phyloP scores from a whole-genome alignment of 108 stramenopile genomes.

The Discostella stelligeroides region DNA sequence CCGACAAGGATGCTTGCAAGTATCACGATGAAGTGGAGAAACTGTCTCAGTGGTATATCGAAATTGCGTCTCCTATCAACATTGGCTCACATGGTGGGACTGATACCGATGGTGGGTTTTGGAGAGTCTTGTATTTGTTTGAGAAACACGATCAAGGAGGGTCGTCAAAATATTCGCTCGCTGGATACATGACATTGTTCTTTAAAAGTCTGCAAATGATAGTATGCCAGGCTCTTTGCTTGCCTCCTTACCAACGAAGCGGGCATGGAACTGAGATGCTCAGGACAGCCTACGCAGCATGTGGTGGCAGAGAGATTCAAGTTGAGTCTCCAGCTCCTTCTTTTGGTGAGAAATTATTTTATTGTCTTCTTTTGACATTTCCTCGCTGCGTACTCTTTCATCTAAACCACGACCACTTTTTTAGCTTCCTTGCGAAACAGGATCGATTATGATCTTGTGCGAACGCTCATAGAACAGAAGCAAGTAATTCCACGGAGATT shows the following conservation, averaged over 20 bases:
- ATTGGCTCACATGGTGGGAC: conserved; percentile 42
- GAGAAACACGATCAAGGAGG: conserved; percentile 42
- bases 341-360: conserved; percentile 37
- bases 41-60: conserved; percentile 76
- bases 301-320: conserved; percentile 61
- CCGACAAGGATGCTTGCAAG: conserved; percentile 32
- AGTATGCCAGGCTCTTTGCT: conserved; percentile 73
- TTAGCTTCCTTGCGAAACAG: conserved; percentile 53
- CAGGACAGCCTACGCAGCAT: conserved; percentile 50
- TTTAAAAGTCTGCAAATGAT: conserved; percentile 26
- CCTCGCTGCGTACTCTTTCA: background rate
- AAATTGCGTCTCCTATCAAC: conserved; percentile 75
- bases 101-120: conserved; percentile 49
- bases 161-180: conserved; percentile 56
- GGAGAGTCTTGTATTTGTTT: conserved; percentile 81
- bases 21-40: conserved; percentile 72
- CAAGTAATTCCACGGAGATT: conserved; percentile 18
- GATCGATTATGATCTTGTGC: conserved; percentile 55
- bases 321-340: conserved; percentile 81
- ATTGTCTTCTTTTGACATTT: background rate
- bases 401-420: background rate
- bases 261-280: conserved; percentile 82
- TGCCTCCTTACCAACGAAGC: conserved; percentile 77
- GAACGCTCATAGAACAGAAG: conserved; percentile 4
- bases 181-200: conserved; percentile 74